phyloP scores from a whole-genome alignment of 2,329 filamentous ascomycete genomes.

The Fusarium aywerte region DNA sequence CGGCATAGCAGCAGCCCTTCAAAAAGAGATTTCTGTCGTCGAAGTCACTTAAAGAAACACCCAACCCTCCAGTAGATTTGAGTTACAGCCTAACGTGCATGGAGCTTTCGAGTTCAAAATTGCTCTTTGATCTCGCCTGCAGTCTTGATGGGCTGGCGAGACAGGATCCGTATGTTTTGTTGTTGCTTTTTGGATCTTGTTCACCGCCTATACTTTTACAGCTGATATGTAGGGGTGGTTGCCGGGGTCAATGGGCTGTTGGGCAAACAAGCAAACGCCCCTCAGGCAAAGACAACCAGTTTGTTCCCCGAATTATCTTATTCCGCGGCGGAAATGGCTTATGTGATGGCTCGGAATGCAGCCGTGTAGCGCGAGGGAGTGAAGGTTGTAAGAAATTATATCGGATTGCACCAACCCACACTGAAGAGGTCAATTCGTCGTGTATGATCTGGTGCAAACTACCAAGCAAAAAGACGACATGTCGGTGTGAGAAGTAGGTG shows the following conservation, averaged over 20 bases:
- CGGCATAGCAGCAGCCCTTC: conserved; percentile 14
- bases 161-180: conserved; percentile 16
- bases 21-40: conserved; percentile 18
- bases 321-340: conserved; percentile 41
- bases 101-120: conserved; percentile 31
- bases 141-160: conserved; percentile 37
- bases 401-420: conserved; percentile 7
- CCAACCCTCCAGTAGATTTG: conserved; percentile 5
- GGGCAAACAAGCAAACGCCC: conserved; percentile 29
- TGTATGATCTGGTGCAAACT: conserved; percentile 13
- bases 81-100: conserved; percentile 28
- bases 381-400: conserved; percentile 15
- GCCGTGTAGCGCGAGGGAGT: conserved; percentile 33
- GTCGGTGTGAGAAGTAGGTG: conserved; percentile 37
- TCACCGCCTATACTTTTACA: conserved; percentile 41
- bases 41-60: not conserved
- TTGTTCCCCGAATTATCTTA: conserved; percentile 34
- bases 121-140: conserved; percentile 30
- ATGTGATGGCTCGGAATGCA: conserved; percentile 42
- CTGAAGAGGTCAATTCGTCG: conserved; percentile 16
- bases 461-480: conserved; percentile 22
- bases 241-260: conserved; percentile 35
- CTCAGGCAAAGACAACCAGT: conserved; percentile 12
- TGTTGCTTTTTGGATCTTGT: conserved; percentile 35
- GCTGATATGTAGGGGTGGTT: conserved; percentile 32